Evolutionary conservation across 257 asterid genomes (phyloP).

Genomic region (Solanum ossicruentum): DNA sequence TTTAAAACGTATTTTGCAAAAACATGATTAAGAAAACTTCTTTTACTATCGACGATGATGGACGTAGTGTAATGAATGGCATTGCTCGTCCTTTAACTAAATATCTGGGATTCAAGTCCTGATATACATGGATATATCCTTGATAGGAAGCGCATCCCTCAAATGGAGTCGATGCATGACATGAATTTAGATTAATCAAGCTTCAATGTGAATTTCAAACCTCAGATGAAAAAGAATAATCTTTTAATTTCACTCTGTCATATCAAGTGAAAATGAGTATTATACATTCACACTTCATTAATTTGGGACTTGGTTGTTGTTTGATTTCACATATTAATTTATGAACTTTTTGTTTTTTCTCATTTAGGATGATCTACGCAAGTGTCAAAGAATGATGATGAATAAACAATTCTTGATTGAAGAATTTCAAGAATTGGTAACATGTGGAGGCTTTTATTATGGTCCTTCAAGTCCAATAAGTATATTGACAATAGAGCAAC

Average conservation of each 20-base stretch:
- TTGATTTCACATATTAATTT: neutral
- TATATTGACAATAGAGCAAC: slow-evolving; percentile 25
- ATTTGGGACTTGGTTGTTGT: neutral
- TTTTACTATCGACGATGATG: neutral
- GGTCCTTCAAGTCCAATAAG: slow-evolving; percentile 62
- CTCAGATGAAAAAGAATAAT: no score
- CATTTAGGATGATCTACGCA: slow-evolving; percentile 33
- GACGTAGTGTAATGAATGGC: no score
- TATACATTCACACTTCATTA: neutral
- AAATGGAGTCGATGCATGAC: no score
- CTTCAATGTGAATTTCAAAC: no score
- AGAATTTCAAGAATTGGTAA: neutral
- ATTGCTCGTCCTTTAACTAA: no score
- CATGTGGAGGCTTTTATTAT: neutral
- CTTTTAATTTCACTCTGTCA: neutral
- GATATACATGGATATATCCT: no score
- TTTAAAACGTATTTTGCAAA: neutral
- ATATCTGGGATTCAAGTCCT: no score
- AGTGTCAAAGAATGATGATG: slow-evolving; percentile 31
- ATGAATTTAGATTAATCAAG: no score
- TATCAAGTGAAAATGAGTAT: neutral
- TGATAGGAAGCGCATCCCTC: no score
- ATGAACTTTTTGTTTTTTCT: neutral
- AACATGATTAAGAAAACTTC: neutral
- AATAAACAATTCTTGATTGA: slow-evolving; percentile 6